A percentile compares a stretch with the other conserved stretches of the same genome.
phyloP scores from a whole-genome alignment of 2,329 filamentous ascomycete species.

The Talaromyces sp. region DNA sequence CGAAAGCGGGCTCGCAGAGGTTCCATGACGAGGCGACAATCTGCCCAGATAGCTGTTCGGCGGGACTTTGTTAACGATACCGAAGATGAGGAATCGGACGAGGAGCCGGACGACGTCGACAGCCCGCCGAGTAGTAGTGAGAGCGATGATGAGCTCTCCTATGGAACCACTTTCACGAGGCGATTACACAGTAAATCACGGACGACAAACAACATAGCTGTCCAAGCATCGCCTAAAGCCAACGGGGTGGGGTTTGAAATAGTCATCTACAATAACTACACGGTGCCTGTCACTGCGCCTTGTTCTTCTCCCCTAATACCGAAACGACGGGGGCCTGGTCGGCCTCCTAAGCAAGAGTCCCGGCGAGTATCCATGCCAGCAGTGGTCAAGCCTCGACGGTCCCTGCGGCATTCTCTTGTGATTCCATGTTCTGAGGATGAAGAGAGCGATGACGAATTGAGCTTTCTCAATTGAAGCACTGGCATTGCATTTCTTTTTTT shows the following conservation, averaged over 20 bases:
- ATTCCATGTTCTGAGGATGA: slow-evolving; percentile 23
- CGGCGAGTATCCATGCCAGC: not conserved
- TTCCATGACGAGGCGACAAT: slow-evolving; percentile 2
- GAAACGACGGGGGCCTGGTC: slow-evolving; percentile 5
- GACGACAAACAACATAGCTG: not conserved
- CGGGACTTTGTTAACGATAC: not conserved
- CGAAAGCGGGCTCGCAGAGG: not conserved
- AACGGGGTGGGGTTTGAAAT: slow-evolving; percentile 6
- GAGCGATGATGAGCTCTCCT: not conserved
- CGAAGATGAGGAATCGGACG: not conserved
- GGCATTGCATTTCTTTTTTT: not conserved
- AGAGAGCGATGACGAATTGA: slow-evolving; percentile 34
- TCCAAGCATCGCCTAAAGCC: not conserved
- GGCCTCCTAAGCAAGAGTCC: slow-evolving; percentile 4
- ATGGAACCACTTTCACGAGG: not conserved
- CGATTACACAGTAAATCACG: not conserved
- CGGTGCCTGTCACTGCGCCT: not conserved
- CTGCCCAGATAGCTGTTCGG: slow-evolving; percentile 1
- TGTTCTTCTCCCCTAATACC: not conserved
- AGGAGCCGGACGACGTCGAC: not conserved
- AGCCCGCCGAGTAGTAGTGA: not conserved
- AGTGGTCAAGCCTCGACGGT: not conserved
- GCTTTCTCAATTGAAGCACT: slow-evolving; percentile 20
- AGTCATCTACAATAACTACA: slow-evolving; percentile 4
- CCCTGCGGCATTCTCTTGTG: slow-evolving; percentile 15